Evolutionary conservation across 1,284 basidiomycete species (phyloP).

Genomic region (Leccinum fallax): DNA sequence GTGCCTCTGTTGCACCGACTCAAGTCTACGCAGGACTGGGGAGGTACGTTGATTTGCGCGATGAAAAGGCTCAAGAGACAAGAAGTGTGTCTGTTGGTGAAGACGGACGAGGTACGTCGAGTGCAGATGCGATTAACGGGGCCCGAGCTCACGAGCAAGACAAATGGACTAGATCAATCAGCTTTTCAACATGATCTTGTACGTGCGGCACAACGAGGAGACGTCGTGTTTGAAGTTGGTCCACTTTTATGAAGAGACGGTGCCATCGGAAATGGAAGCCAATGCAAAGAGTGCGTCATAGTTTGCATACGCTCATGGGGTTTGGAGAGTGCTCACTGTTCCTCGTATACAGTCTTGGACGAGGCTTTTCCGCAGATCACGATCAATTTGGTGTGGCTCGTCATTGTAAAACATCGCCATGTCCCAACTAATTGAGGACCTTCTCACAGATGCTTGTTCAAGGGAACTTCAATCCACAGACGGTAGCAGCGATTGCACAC

Average conservation of each 20-base stretch:
- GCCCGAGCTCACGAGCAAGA: not conserved
- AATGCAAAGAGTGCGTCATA: conserved; percentile 54
- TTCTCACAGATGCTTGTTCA: conserved; percentile 49
- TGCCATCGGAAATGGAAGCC: conserved; percentile 63
- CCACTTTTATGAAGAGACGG: conserved; percentile 55
- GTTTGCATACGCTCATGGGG: not conserved
- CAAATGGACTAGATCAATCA: conserved; percentile 54
- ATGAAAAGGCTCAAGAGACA: conserved; percentile 53
- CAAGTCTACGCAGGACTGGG: conserved; percentile 44
- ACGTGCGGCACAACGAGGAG: conserved; percentile 67
- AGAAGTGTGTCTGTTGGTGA: conserved; percentile 60
- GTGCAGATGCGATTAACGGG: not conserved
- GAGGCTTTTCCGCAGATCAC: conserved; percentile 66
- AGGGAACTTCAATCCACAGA: conserved; percentile 44
- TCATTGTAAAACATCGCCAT: not conserved
- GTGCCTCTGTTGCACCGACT: conserved; percentile 46
- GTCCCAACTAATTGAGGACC: not conserved
- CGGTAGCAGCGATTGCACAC: conserved; percentile 30
- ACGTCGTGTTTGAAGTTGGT: conserved; percentile 67
- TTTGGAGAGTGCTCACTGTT: not conserved
- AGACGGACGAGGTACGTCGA: conserved; percentile 59
- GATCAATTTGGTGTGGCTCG: conserved; percentile 50
- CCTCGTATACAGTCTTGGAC: conserved; percentile 47
- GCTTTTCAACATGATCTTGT: conserved; percentile 63
- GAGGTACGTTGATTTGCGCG: conserved; percentile 37